These are phyloP conservation scores for Decorospora gaudefroyi DNA, from an alignment of 2,329 filamentous ascomycete genomes.

Conservation along the genomic window DNA sequence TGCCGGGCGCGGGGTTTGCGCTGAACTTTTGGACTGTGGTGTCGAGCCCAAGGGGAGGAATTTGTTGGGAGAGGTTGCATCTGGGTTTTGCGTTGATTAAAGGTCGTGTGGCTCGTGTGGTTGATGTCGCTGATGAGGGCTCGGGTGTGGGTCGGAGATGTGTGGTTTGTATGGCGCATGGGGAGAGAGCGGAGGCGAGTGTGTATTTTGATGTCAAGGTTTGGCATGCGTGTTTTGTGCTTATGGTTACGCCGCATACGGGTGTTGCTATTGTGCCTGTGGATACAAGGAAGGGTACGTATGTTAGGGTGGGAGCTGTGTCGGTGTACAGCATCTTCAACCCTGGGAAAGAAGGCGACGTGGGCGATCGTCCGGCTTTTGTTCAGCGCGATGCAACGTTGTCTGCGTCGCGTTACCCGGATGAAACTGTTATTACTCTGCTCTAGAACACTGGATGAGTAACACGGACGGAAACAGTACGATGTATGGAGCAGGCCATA, in stretches of 20 bases:
- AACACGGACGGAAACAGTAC: no score
- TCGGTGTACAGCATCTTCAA: no score
- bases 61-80: conserved; percentile 10
- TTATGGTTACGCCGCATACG: conserved; percentile 11
- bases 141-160: not conserved
- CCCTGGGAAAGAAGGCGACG: no score
- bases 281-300: not conserved
- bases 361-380: no score
- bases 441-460: no score
- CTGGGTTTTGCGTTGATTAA: conserved; percentile 8
- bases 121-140: not conserved
- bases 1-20: not conserved
- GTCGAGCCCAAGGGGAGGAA: conserved; percentile 7
- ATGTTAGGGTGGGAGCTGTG: conserved; percentile 16
- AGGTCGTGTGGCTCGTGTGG: not conserved
- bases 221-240: not conserved
- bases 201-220: conserved; percentile 9
- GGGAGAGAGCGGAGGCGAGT: not conserved
- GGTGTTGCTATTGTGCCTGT: conserved; percentile 4
- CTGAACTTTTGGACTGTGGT: conserved; percentile 2
- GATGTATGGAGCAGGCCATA: no score
- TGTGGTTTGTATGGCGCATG: not conserved
- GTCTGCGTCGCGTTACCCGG: no score
- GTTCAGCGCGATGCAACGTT: no score
- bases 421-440: no score